Evolutionary conservation across 805 yeast genomes (phyloP).

Genomic region (Dipodascus geniculatus): DNA sequence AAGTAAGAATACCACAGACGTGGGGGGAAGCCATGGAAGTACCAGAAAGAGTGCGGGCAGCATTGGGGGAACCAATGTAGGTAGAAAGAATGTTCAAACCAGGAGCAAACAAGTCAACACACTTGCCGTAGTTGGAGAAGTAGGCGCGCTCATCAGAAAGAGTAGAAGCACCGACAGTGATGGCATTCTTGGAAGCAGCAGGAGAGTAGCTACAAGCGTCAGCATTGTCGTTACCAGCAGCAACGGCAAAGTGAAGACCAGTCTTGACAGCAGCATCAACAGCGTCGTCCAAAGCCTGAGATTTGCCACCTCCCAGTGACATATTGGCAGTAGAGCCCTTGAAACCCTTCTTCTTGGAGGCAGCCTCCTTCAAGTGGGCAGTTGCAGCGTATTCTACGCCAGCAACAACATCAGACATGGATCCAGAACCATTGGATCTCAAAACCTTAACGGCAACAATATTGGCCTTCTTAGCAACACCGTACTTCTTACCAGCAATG

Average conservation of each 20-base stretch:
- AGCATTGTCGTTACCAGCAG: slow-evolving; percentile 51
- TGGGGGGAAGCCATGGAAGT: slow-evolving; percentile 59
- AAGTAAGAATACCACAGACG: slow-evolving; percentile 42
- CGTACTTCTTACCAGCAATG: slow-evolving; percentile 44
- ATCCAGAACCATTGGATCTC: slow-evolving; percentile 46
- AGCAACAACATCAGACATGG: slow-evolving; percentile 49
- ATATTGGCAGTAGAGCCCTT: slow-evolving; percentile 53
- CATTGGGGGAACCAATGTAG: slow-evolving; percentile 40
- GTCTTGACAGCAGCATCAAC: slow-evolving; percentile 47
- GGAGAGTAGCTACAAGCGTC: slow-evolving; percentile 53
- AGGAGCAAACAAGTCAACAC: slow-evolving; percentile 44
- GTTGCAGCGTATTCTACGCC: slow-evolving; percentile 51
- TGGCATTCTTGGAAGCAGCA: slow-evolving; percentile 41
- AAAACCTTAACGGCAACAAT: slow-evolving; percentile 52
- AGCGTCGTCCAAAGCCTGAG: slow-evolving; percentile 44
- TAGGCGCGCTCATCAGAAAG: slow-evolving; percentile 35
- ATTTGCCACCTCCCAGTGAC: slow-evolving; percentile 51
- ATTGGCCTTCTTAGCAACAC: slow-evolving; percentile 49
- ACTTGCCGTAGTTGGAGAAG: slow-evolving; percentile 43
- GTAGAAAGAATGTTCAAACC: slow-evolving; percentile 46
- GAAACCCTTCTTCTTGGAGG: slow-evolving; percentile 32
- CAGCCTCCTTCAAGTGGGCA: slow-evolving; percentile 29
- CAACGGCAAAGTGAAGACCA: slow-evolving; percentile 49
- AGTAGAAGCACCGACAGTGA: slow-evolving; percentile 42
- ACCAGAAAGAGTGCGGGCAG: slow-evolving; percentile 44